These are phyloP conservation scores for Barnettozyma hawaiiensis DNA, from an alignment of 1,139 yeast genomes.

Conservation along the genomic window DNA sequence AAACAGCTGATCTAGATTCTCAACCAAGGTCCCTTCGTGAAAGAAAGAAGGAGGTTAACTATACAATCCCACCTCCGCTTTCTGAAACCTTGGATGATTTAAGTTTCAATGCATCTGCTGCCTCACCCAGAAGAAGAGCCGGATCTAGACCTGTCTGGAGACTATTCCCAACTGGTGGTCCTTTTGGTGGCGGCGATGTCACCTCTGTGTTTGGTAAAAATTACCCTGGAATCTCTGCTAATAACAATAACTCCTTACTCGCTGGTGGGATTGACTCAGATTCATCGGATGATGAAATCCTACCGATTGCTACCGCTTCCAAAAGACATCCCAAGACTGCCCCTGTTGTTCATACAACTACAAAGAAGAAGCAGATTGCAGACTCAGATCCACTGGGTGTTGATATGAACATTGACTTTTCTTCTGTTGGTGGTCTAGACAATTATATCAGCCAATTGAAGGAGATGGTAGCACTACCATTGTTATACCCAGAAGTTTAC, in stretches of 20 bases:
- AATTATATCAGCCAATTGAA: constrained; percentile 86
- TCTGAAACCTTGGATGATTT: constrained; percentile 38
- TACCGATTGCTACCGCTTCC: constrained; percentile 31
- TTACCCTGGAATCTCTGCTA: constrained; percentile 10
- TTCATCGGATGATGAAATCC: constrained; percentile 59
- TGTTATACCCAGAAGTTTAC: constrained; percentile 89
- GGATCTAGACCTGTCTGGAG: constrained; percentile 45
- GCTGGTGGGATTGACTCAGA: constrained; percentile 64
- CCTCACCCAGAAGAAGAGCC: constrained; percentile 31
- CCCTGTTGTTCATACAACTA: constrained; percentile 34
- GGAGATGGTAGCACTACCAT: constrained; percentile 94
- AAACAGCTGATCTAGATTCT: constrained; percentile 7
- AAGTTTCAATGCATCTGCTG: constrained; percentile 18
- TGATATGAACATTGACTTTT: constrained; percentile 87
- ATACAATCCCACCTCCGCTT: constrained; percentile 83
- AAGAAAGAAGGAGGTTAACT: constrained; percentile 65
- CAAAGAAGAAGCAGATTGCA: constrained; percentile 67
- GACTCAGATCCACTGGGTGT: constrained; percentile 95
- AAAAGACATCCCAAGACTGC: constrained; percentile 32
- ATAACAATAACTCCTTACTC: constrained; percentile 30
- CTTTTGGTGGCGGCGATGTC: constrained; percentile 92
- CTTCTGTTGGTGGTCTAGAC: constrained; percentile 88
- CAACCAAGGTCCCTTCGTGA: constrained; percentile 63
- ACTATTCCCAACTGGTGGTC: constrained; percentile 91
- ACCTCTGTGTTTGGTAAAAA: constrained; percentile 68